phyloP scores from a whole-genome alignment of 306 rosid species.

The Vigna radiata region DNA sequence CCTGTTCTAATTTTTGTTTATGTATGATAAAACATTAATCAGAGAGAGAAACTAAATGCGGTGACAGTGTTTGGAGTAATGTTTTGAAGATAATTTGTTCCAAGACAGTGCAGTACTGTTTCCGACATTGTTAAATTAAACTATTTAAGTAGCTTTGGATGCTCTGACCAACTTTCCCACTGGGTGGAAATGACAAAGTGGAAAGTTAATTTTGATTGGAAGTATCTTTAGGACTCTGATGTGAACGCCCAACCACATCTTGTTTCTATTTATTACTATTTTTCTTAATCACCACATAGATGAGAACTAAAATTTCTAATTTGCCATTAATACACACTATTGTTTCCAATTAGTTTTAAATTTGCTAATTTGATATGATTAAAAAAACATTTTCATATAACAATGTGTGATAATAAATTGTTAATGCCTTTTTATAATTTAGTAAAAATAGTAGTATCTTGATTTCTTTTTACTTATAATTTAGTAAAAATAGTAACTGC shows the following conservation, averaged over 20 bases:
- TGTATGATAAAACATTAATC: background rate
- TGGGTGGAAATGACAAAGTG: constrained; percentile 31
- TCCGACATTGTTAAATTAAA: constrained; percentile 29
- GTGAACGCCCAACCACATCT: constrained; percentile 11
- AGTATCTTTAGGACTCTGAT: constrained; percentile 12
- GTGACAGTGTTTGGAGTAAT: background rate
- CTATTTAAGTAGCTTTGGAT: constrained; percentile 55
- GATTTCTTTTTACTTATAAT: no score
- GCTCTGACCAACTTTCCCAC: constrained; percentile 54
- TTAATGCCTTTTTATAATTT: no score
- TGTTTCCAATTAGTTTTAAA: no score
- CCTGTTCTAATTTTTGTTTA: background rate
- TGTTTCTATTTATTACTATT: background rate
- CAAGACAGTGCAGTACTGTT: background rate
- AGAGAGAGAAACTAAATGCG: background rate
- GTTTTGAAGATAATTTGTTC: background rate
- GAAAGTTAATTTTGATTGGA: constrained; percentile 23
- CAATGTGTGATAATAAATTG: no score
- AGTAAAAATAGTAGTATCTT: no score
- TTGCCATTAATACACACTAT: no score
- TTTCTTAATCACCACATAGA: no score
- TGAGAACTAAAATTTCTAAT: no score
- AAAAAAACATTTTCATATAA: no score
- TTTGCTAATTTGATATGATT: no score
- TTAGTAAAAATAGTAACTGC: no score